These are phyloP conservation scores for Chytriomyces sp. DNA, from an alignment of 192 early-diverging fungal genomes.

Conservation along the genomic window DNA sequence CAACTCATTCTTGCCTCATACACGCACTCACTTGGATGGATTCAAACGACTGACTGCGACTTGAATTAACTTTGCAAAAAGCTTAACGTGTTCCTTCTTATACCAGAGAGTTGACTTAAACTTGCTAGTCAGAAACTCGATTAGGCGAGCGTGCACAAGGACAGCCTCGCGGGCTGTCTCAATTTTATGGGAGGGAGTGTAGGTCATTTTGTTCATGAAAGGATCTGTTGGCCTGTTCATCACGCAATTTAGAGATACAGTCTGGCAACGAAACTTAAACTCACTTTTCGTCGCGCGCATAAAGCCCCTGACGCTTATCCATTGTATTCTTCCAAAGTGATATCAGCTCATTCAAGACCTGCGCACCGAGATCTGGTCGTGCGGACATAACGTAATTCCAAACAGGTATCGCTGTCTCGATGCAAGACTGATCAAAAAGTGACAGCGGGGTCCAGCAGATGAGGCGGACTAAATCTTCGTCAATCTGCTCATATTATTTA, in stretches of 20 bases:
- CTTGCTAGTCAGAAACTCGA: conserved; percentile 81
- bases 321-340: conserved; percentile 82
- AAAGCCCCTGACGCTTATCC: conserved; percentile 80
- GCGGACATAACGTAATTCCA: conserved; percentile 90
- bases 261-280: conserved; percentile 49
- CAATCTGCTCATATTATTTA: conserved; percentile 50
- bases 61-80: conserved; percentile 80
- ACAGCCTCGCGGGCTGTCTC: conserved; percentile 65
- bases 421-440: conserved; percentile 73
- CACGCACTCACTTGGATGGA: conserved; percentile 40
- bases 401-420: conserved; percentile 82
- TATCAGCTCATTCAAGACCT: conserved; percentile 83
- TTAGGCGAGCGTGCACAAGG: conserved; percentile 77
- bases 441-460: conserved; percentile 86
- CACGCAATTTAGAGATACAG: conserved; percentile 38
- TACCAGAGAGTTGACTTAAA: conserved; percentile 81
- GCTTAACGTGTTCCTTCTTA: conserved; percentile 70
- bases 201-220: conserved; percentile 90
- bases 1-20: no score
- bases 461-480: conserved; percentile 77
- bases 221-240: conserved; percentile 66
- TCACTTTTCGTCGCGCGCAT: conserved; percentile 30
- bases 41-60: conserved; percentile 61
- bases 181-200: conserved; percentile 85
- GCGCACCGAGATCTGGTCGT: conserved; percentile 68